Evolutionary conservation across 306 rosid genomes (phyloP), one percentile per base, ranked within the genome.

Genomic region (Oxytropis ochrocephala): DNA sequence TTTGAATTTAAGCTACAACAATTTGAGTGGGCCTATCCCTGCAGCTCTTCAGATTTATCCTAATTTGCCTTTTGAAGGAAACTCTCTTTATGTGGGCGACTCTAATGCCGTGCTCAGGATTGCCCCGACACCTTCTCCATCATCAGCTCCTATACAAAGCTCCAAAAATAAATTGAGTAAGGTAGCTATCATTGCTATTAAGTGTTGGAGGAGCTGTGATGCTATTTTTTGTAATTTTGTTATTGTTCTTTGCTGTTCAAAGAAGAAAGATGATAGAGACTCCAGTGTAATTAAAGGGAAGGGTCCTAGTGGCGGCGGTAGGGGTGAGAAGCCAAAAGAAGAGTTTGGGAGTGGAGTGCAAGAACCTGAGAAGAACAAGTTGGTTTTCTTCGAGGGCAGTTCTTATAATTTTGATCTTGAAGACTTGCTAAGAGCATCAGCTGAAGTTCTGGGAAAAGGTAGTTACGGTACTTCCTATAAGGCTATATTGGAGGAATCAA

Each of bases 261-360:
- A 80, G 88, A 85, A 85, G 43, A 82, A 82, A 47, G 73, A 66
- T 14, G 54, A 55, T 0, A 70, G 69, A 72, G 78, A 72, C 41
- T 52, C 89, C 18, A 27, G 73, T 44, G 83, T 18, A 46, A 47
- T 18, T 47, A 87, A 90, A 80, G 89, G 83, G 24, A 90, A 90
- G 76, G 91, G 85, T 71, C 78, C 85, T 41, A 33, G 78, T 42
- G 87, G 82, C 46, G 86, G 83, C 32, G 94, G 91, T 32, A 87
- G 94, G 69, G 84, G 91, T 42, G 96, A 90, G 76, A 90, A 90
- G 79, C 96, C 89, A 8, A 90, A 82, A 70, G 96, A 87, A 79
- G 91, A 90, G 69, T 90, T 90, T 70, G 96, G 96, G 7, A 90
- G 96, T 77, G 96, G 94, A 51, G 96, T 90, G 69, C 96, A 90